Base-by-base conservation (phyloP, 495 filamentous ascomycete genomes). In the Podospora appendiculata region DNA sequence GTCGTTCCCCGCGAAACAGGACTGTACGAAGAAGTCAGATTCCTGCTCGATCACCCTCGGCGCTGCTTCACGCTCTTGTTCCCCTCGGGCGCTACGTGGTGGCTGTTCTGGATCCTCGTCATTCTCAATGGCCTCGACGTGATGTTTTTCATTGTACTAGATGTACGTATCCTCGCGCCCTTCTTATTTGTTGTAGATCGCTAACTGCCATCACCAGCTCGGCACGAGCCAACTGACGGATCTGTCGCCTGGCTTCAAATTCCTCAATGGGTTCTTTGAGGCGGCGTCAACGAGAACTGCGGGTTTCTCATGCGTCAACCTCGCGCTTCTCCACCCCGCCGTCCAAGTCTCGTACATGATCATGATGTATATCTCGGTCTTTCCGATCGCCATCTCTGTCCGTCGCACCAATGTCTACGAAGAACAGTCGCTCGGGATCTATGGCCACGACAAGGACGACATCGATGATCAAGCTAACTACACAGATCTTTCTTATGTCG, bases 301-400 rank as follows among this genome's bases (percentile, higher is more conserved):
- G 2, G 92, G 92, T 1, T 95, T 95, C 59, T 74, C 86, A 7
- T 85, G 87, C 44, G 79, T 95, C 58, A 86, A 85, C 54, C 70
- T 97, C 19, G 72, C 87, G 6, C 66, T 73, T 0, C 75, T 97
- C 12, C 92, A 96, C 59, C 92, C 92, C 0, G 92, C 85, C 2
- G 89, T 96, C 11, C 92, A 97, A 61, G 87, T 93, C 4, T 95
- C 90, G 14, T 96, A 95, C 72, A 68, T 96, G 69, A 83, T 97
- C 68, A 97, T 97, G 92, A 97, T 97, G 92, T 97, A 97, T 66
- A 97, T 97, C 55, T 95, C 92, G 44, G 88, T 95, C 40, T 89
- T 95, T 59, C 92, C 92, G 25, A 92, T 96, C 58, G 92, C 92
- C 55, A 96, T 97, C 52, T 92, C 87, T 32, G 82, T 96, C 59